Base-by-base conservation (phyloP, 2,329 filamentous ascomycete genomes). In the Apiospora malaysiana region DNA sequence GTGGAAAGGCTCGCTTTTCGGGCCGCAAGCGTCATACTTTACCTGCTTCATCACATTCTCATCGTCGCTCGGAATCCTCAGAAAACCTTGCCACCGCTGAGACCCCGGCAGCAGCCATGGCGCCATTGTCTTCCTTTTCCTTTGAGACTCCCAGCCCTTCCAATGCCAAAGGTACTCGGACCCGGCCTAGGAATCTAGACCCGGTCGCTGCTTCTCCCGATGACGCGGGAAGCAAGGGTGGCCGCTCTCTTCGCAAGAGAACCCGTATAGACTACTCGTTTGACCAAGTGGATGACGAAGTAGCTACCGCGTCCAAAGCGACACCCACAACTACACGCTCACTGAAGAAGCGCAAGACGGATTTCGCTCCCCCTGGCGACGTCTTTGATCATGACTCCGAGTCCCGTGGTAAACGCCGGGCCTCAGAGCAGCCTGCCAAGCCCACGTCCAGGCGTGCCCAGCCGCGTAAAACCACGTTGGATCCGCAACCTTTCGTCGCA, bases 251-350 rank as follows among this genome's bases (percentile, higher is more conserved):
- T 42, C 84, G 88, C 73, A 88, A 87, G 78, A 84, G 88, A 69
- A 82, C 85, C 68, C 86, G 87, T 71, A 83, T 90, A 73, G 87
- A 90, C 78, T 90, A 90, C 81, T 87, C 85, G 45, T 82, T 85
- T 75, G 84, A 86, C 75, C 86, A 88, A 72, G 83, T 85, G 70
- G 85, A 88, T 72, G 86, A 89, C 59, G 79, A 83, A 42, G 76
- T 78, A 25, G 74, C 74, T 42, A 73, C 75, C 65, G 72, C 72
- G 7, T 66, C 74, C 37, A 77, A 78, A 45, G 49, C 74, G 27
- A 78, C 78, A 2, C 71, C 78, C 68, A 68, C 72, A 66, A 63
- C 74, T 46, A 71, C 74, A 43, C 76, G 79, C 72, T 68, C 76
- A 56, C n/a, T 78, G 47, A 78, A 79, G 73, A 77, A 77, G 73